Percentiles rank a stretch among this genome's conserved stretches.
Conservation (phyloP, 768 basidiomycete species). For the Calocybe cyanea region DNA sequence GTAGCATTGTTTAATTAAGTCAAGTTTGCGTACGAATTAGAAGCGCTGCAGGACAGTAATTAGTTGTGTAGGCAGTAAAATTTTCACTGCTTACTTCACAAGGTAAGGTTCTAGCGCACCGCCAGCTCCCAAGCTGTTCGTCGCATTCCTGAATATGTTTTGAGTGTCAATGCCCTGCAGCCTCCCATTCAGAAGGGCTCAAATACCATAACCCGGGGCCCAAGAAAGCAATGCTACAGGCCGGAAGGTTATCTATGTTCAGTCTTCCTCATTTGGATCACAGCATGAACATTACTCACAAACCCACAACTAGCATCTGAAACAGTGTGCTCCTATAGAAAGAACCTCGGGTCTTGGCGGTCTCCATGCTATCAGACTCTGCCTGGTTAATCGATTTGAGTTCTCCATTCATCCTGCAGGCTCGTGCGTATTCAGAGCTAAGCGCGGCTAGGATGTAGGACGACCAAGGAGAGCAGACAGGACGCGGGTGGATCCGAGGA, state of each 20-base stretch:
- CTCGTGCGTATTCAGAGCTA: neutral
- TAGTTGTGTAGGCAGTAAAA: neutral
- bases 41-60: neutral
- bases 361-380: neutral
- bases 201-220: constrained; percentile 10
- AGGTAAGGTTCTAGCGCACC: constrained; percentile 17
- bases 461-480: neutral
- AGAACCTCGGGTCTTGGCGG: constrained; percentile 1
- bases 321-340: constrained; percentile 14
- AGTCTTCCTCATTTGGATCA: neutral
- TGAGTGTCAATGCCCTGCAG: too few relatives aligned
- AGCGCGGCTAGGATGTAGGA: neutral
- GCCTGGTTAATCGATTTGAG: neutral
- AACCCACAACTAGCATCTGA: constrained; percentile 12
- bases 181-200: neutral
- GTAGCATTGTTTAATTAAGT: neutral
- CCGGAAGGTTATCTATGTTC: neutral
- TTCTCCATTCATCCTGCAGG: constrained; percentile 6
- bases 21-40: constrained; percentile 2
- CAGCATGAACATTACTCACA: constrained; percentile 5
- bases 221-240: constrained; percentile 9
- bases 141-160: constrained; percentile 12
- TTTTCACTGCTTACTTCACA: constrained; percentile 9
- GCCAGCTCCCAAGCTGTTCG: constrained; percentile 15
- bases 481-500: constrained; percentile 1